Percentiles rank a stretch among this genome's conserved stretches.
Conservation (phyloP, 1,284 basidiomycete genomes). For the Fomes fomentarius region DNA sequence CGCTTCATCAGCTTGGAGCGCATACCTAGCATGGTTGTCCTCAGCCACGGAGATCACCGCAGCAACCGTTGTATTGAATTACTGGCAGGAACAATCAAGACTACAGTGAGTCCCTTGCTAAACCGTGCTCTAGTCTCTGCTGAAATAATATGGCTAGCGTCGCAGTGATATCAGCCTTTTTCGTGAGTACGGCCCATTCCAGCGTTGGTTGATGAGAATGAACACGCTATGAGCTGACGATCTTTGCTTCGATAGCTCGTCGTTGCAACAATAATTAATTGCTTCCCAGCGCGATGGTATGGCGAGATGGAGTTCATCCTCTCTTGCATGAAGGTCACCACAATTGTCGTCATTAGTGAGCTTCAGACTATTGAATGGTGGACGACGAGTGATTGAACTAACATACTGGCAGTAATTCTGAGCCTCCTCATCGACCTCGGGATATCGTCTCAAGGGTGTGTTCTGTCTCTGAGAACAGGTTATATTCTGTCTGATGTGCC, state of each 20-base stretch:
- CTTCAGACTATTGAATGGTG: background rate
- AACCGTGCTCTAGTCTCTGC: background rate
- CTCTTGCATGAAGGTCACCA: constrained; percentile 41
- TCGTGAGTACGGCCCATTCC: too few species aligned
- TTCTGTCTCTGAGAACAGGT: background rate
- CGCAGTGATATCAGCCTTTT: too few species aligned
- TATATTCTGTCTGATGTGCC: too few species aligned
- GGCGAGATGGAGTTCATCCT: constrained; percentile 44
- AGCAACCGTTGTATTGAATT: constrained; percentile 28
- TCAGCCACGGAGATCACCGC: constrained; percentile 35
- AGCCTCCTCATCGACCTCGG: constrained; percentile 37
- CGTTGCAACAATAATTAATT: constrained; percentile 52
- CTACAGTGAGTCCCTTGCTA: background rate
- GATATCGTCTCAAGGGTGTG: constrained; percentile 25
- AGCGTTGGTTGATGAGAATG: too few species aligned
- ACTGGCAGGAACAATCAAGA: constrained; percentile 23
- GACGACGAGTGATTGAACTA: background rate
- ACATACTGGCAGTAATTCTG: constrained; percentile 27
- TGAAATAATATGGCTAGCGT: too few species aligned
- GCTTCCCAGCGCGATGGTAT: constrained; percentile 32
- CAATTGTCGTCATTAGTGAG: constrained; percentile 38
- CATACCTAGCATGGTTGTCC: background rate
- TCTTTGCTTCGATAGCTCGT: constrained; percentile 68
- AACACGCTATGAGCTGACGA: background rate
- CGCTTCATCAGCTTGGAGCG: background rate